These are phyloP conservation scores for Cryptococcus maquisensis DNA, from an alignment of 1,284 basidiomycete genomes.

Conservation along the genomic window DNA sequence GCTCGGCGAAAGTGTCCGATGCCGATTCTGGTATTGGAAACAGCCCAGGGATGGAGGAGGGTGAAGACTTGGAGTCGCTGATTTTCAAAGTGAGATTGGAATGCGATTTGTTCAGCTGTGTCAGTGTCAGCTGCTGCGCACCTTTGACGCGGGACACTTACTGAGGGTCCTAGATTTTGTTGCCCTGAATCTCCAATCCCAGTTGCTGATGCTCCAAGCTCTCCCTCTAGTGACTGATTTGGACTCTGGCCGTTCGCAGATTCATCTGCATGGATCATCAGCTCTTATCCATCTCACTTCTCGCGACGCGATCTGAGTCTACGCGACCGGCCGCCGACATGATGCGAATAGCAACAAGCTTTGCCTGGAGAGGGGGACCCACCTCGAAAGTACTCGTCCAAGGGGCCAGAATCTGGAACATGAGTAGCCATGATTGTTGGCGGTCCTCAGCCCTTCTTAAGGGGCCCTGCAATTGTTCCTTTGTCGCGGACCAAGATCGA, in stretches of 20 bases:
- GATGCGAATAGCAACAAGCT: neutral
- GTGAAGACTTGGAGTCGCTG: neutral
- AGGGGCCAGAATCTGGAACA: conserved; percentile 14
- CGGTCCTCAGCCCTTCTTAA: neutral
- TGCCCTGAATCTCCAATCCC: neutral
- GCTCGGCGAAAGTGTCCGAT: conserved; percentile 31
- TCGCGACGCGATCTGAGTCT: neutral
- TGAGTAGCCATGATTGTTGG: conserved; percentile 12
- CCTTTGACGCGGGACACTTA: neutral
- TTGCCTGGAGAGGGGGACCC: neutral
- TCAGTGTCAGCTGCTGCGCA: neutral
- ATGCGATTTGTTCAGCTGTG: neutral
- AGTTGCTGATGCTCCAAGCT: neutral
- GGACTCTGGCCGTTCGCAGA: neutral
- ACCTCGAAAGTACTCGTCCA: conserved; percentile 26
- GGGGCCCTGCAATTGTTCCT: neutral
- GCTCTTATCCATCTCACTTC: neutral
- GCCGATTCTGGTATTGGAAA: neutral
- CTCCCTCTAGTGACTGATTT: neutral
- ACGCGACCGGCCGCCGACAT: neutral
- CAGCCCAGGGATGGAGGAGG: neutral
- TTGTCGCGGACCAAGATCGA: no score
- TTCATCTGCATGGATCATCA: conserved; percentile 1
- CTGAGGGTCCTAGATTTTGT: neutral
- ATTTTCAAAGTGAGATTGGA: neutral